Conservation (phyloP, 169 alveolate genomes). For the Theileria sp. region DNA sequence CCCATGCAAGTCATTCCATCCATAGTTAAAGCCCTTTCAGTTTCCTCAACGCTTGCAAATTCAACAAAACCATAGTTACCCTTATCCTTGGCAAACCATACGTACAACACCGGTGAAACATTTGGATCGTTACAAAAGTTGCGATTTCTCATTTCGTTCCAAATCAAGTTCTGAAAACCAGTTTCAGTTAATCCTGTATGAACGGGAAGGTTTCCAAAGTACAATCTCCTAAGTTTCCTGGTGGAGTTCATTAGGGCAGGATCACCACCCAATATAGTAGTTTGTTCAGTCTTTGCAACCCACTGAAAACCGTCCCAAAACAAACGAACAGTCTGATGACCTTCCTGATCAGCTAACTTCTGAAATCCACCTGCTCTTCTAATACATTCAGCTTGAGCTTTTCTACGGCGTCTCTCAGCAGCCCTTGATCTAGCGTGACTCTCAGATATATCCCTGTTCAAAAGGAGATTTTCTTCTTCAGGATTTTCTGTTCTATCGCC, state of each 20-base stretch:
- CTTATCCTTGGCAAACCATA: slow-evolving; percentile 91
- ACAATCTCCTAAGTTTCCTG: slow-evolving; percentile 82
- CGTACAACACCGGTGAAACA: slow-evolving; percentile 86
- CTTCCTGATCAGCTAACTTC: slow-evolving; percentile 87
- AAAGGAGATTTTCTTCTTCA: slow-evolving; percentile 30
- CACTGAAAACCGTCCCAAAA: slow-evolving; percentile 93
- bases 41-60: slow-evolving; percentile 88
- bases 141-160: slow-evolving; percentile 86
- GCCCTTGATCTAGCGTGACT: slow-evolving; percentile 79
- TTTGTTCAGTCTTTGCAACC: slow-evolving; percentile 88
- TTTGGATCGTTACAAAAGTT: slow-evolving; percentile 84
- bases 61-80: slow-evolving; percentile 91
- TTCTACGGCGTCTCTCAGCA: slow-evolving; percentile 76
- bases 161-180: slow-evolving; percentile 83
- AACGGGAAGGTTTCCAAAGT: slow-evolving; percentile 87
- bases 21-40: slow-evolving; percentile 86
- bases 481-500: slow-evolving; percentile 8
- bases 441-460: slow-evolving; percentile 70
- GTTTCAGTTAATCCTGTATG: slow-evolving; percentile 85
- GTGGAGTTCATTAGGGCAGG: slow-evolving; percentile 88
- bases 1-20: slow-evolving; percentile 89
- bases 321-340: slow-evolving; percentile 86
- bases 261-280: slow-evolving; percentile 70
- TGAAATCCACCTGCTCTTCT: slow-evolving; percentile 88
- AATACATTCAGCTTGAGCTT: slow-evolving; percentile 80